Conservation (phyloP, 1,284 basidiomycete genomes). For the Apiotrichum laibachii region DNA sequence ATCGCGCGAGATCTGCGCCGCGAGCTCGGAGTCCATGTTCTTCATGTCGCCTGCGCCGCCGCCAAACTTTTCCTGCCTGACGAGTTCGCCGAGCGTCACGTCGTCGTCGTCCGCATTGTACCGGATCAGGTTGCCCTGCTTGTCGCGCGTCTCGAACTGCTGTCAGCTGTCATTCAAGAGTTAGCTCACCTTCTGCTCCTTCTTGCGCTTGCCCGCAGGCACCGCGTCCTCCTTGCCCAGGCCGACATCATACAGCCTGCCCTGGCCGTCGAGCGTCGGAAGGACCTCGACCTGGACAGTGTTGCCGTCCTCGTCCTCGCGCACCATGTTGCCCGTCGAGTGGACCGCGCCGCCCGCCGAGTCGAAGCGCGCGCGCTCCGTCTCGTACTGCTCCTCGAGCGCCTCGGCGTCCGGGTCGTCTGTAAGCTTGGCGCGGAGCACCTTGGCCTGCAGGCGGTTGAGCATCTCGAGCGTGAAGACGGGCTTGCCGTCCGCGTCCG, state of each 20-base stretch:
- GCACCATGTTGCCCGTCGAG: constrained; percentile 45
- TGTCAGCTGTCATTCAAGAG: constrained; percentile 5
- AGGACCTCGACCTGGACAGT: constrained; percentile 68
- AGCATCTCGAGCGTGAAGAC: constrained; percentile 59
- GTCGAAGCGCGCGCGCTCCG: constrained; percentile 56
- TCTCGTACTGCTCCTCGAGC: constrained; percentile 81
- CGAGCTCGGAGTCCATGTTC: constrained; percentile 84
- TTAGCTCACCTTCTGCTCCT: constrained; percentile 62
- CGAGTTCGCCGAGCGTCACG: constrained; percentile 80
- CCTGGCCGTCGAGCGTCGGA: constrained; percentile 83
- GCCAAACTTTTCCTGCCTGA: constrained; percentile 86
- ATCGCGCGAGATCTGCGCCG: constrained; percentile 80
- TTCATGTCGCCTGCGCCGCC: constrained; percentile 88
- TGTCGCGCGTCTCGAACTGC: constrained; percentile 82
- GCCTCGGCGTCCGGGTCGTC: constrained; percentile 65
- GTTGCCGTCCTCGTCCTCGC: constrained; percentile 33
- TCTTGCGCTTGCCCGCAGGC: constrained; percentile 61
- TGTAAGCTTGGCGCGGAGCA: constrained; percentile 85
- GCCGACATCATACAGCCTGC: constrained; percentile 88
- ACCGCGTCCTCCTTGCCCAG: constrained; percentile 54
- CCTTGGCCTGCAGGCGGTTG: constrained; percentile 90
- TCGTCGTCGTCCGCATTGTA: constrained; percentile 88
- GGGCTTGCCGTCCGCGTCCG: constrained; percentile 18
- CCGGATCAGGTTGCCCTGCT: constrained; percentile 76
- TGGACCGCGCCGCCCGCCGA: constrained; percentile 37